Evolutionary conservation across 2,329 filamentous ascomycete genomes (phyloP).

Genomic region (Rhynchosporium graminicola): DNA sequence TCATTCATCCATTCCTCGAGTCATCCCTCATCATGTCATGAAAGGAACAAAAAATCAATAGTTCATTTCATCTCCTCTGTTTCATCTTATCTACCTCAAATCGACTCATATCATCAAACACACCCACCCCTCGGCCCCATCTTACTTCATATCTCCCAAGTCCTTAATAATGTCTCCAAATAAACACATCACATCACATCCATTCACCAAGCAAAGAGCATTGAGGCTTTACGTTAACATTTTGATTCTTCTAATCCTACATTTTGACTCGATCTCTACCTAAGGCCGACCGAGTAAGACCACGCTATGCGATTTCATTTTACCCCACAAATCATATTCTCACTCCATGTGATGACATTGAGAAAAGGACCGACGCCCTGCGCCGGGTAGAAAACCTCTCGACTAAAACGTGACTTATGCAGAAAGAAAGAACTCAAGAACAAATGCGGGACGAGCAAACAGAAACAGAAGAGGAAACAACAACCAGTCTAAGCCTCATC

Average conservation of each 20-base stretch:
- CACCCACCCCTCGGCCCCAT: too few relatives aligned
- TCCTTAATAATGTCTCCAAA: background rate
- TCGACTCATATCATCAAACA: background rate
- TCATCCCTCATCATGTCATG: background rate
- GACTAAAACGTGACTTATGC: background rate
- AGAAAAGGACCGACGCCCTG: background rate
- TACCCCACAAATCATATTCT: background rate
- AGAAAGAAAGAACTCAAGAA: background rate
- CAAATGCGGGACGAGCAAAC: background rate
- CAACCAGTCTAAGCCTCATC: constrained; percentile 53
- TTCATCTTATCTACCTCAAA: background rate
- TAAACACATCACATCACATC: background rate
- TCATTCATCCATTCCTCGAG: background rate
- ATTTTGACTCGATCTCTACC: background rate
- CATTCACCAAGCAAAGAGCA: too few relatives aligned
- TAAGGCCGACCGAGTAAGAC: too few relatives aligned
- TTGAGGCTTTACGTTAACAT: background rate
- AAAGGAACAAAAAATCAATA: too few relatives aligned
- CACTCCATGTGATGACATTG: background rate
- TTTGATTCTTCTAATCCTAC: constrained; percentile 1
- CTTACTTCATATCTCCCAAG: too few relatives aligned
- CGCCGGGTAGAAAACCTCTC: background rate
- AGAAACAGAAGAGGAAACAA: constrained; percentile 68
- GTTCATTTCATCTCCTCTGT: too few relatives aligned
- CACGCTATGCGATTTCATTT: background rate